Base-by-base conservation (phyloP, 768 basidiomycete genomes). In the Suillus subalutaceus region DNA sequence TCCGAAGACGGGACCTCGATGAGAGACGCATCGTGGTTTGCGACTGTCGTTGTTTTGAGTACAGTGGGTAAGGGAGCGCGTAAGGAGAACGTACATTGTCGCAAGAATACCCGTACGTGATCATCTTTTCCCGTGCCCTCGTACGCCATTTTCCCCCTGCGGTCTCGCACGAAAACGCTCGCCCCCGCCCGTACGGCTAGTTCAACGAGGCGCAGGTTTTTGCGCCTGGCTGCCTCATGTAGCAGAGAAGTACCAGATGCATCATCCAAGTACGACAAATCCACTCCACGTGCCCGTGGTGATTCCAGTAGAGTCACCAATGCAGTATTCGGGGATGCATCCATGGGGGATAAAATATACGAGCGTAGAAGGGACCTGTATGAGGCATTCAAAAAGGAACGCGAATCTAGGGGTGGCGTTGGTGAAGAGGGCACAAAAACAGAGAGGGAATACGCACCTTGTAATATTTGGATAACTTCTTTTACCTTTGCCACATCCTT, bases 161-260 rank as follows among this genome's bases (percentile, higher is more conserved):
- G 82, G 76, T 97, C 91, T 5, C 94, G 83, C 2, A 91, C 89
- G 72, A 96, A 96, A 5, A 96, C 91, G 72, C 96, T 94, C 0
- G 93, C 94, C 0, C 95, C 95, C 10, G 91, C 90, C 30, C 90
- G 86, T 2, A 96, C 87, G 0, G 88, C 90, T n/a, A 94, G 83
- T 72, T 97, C 93, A 35, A 97, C 86, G 23, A 97, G 78, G 5
- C 88, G 82, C 26, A 97, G 79, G 72, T 97, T 94, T 66, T 90
- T 90, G 18, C 94, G 83, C 43, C 86, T 81, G 0, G 93, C 92
- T 1, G 95, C 94, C 75, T 96, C 96, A 69, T 98, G 96, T 1
- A 98, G 81, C 6, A 97, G 77, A 0, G 92, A 88, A 3, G 85
- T 84, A 0, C 96, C 95, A 2, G 88, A 85, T n/a, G 84, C 82